A percentile compares a stretch with the other conserved stretches of the same genome.
Conservation (phyloP, 305 asterid species). For the Solanum aculeatissimum region DNA sequence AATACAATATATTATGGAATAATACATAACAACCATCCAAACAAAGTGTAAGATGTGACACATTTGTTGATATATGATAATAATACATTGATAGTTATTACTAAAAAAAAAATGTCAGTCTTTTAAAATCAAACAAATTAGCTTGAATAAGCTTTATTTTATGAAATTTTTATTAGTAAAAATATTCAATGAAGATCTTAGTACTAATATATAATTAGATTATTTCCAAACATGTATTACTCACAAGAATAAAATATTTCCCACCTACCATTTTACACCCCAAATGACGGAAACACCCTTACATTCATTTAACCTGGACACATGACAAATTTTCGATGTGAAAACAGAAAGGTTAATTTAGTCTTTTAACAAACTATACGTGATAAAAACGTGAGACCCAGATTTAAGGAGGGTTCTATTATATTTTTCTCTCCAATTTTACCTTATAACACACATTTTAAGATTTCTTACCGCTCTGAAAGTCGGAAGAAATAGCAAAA, state of each 20-base stretch:
- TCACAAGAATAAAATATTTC: background rate
- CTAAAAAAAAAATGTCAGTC: too few species aligned
- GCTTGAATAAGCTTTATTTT: background rate
- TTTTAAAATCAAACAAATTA: too few species aligned
- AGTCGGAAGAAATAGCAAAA: background rate
- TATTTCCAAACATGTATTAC: background rate
- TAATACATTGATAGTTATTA: too few species aligned
- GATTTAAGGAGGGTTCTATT: background rate
- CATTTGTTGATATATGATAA: too few species aligned
- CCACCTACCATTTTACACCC: background rate
- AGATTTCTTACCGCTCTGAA: background rate
- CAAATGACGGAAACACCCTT: background rate
- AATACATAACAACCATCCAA: too few species aligned
- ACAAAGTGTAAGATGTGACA: rapidly evolving
- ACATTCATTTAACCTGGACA: background rate
- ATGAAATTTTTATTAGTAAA: background rate
- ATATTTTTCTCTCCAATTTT: background rate
- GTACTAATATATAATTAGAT: background rate
- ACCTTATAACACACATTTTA: background rate
- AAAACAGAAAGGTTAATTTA: background rate
- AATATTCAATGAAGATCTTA: background rate
- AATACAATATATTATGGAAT: too few species aligned
- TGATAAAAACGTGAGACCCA: background rate
- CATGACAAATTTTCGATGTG: background rate
- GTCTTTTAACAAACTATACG: background rate